Conservation (phyloP, 768 basidiomycete species). For the Panellus pusillus region DNA sequence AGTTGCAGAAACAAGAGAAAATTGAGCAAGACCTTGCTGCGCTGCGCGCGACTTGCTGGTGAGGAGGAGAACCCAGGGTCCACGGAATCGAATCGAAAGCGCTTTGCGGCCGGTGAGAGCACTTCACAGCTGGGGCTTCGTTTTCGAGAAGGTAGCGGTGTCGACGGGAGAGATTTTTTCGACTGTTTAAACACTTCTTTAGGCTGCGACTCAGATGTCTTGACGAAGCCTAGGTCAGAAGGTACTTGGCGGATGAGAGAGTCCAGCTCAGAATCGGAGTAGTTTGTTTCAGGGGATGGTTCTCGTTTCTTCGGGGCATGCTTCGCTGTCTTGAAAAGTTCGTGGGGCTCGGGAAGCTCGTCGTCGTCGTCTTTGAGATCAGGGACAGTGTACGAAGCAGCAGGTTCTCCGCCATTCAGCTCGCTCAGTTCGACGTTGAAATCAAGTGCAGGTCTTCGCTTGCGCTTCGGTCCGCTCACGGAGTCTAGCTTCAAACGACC, state of each 20-base stretch:
- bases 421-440: conserved; percentile 53
- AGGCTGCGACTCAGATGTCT: not conserved
- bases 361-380: conserved; percentile 38
- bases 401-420: conserved; percentile 29
- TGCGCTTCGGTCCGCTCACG: conserved; percentile 28
- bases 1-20: too few species aligned
- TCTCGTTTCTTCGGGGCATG: conserved; percentile 13
- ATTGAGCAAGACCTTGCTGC: not conserved
- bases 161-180: conserved; percentile 1
- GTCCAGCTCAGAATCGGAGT: conserved; percentile 45
- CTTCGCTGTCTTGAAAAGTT: conserved; percentile 30
- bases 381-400: conserved; percentile 24
- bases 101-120: conserved; percentile 4
- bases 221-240: conserved; percentile 17
- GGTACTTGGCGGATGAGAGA: conserved; percentile 42
- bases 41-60: not conserved
- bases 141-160: conserved; percentile 13
- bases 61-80: conserved; percentile 3
- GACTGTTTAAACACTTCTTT: not conserved
- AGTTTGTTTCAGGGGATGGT: conserved; percentile 34
- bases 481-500: conserved; percentile 47
- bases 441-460: conserved; percentile 35
- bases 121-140: conserved; percentile 2
- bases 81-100: conserved; percentile 3
- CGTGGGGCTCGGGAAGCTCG: conserved; percentile 42